A percentile compares a stretch with the other conserved stretches of the same genome.
Conservation (phyloP, 345 rosid species). For the Erysimum cheiranthoides region DNA sequence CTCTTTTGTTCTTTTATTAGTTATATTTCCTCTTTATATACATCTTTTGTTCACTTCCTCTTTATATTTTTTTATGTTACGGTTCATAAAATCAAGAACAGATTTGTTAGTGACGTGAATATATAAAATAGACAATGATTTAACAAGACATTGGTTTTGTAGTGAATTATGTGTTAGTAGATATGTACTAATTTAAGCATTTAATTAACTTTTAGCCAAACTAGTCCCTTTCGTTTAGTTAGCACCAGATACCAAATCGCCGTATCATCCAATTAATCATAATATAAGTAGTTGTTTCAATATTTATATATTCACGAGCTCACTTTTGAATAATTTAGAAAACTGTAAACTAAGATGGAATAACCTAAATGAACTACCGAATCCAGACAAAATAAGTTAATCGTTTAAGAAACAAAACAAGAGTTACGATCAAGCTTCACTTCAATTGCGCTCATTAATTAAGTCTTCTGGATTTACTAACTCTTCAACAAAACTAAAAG, state of each 20-base stretch:
- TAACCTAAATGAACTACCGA: slow-evolving; percentile 17
- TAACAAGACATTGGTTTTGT: slow-evolving; percentile 5
- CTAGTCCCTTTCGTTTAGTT: slow-evolving; percentile 1
- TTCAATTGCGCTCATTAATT: neutral
- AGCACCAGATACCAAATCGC: slow-evolving; percentile 29
- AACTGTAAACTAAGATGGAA: neutral
- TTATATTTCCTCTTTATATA: slow-evolving; percentile 22
- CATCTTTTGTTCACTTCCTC: slow-evolving; percentile 21
- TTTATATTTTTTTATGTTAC: slow-evolving; percentile 14
- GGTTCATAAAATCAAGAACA: neutral
- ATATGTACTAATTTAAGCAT: neutral
- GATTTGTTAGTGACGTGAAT: slow-evolving; percentile 6
- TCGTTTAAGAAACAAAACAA: neutral
- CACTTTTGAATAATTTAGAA: slow-evolving; percentile 15
- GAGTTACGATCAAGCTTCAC: neutral
- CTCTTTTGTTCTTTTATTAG: slow-evolving; percentile 26
- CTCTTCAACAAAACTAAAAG: neutral
- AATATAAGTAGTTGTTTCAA: neutral
- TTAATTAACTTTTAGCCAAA: slow-evolving; percentile 10
- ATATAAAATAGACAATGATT: neutral
- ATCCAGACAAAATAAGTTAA: neutral
- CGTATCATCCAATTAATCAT: slow-evolving; percentile 6
- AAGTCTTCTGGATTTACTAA: neutral
- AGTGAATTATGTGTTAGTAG: neutral
- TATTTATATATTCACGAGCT: neutral